Base-by-base conservation (phyloP, 1,284 basidiomycete species). In the Paramarasmius palmivorus region DNA sequence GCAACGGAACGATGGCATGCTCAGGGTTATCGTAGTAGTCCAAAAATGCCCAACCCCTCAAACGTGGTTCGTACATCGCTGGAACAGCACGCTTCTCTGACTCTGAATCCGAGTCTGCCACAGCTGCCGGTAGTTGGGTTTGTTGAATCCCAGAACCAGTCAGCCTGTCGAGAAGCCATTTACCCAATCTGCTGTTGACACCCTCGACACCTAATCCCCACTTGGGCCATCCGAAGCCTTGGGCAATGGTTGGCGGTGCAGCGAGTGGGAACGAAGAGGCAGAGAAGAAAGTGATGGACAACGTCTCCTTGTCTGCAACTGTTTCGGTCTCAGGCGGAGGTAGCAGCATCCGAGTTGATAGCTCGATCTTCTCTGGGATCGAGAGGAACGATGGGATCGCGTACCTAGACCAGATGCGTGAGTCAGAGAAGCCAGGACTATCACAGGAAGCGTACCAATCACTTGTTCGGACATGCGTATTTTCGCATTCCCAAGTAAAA, bases 181-280 rank as follows among this genome's bases (percentile, higher is more conserved):
- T 72, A 1, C 79, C 83, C 1, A 93, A 68, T 20, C 86, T 76
- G n/a, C 75, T 75, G 64, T 96, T 95, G 41, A 93, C 84, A 2
- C 93, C 93, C 63, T 91, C 84, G 20, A 93, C 73, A 2, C 93
- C 93, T 8, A 94, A 63, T 5, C 85, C 84, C 69, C 78, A 75
- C 20, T 74, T 72, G 0, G 91, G 90, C 81, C 83, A 92, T 22
- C 92, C 91, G 59, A 92, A 83, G 1, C 93, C 93, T 59, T 81
- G 82, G 14, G 93, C 91, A 38, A 94, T 74, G 7, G 78, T 72
- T 7, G 86, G 82, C 9, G 92, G 91, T 20, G 88, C 71, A 0
- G 91, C 88, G 20, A 93, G 73, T 1, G 92, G 92, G 66, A 93
- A 81, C n/a, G 83, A 84, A 0, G 88, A 75, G 0, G 88, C 93